Evolutionary conservation across 805 yeast genomes (phyloP), one percentile per base, ranked within the genome.

Genomic region (Wickerhamomyces pijperi): DNA sequence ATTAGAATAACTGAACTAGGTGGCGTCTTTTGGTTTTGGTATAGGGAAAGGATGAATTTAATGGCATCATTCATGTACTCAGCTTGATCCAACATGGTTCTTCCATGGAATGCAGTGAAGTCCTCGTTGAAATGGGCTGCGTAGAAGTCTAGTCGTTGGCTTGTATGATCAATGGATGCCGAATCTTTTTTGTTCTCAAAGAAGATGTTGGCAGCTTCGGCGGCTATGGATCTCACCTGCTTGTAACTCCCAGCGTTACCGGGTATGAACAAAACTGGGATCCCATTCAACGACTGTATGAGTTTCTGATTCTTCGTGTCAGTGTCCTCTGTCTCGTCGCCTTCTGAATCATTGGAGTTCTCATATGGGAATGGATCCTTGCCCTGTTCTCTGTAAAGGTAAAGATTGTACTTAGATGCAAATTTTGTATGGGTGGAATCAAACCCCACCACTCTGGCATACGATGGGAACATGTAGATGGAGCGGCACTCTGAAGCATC

Each of bases 241-340:
- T 76, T 74, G 57, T 76, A 87, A 41, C 94, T 80, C 1, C 99
- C 99, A 0, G 98, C 98, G 55, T 94, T 92, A 1, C 99, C 99
- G 1, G 98, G 98, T 32, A 94, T 82, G 58, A 92, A 92, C 14
- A 92, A 62, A 2, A 86, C 87, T 0, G 99, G 99, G 2, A 83
- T 71, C 0, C 97, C 97, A 39, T 65, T 68, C 3, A 51, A 39
- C 1, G 39, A 36, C 5, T 35, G 16, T 16, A 72, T 31, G 13
- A 31, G 33, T 15, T 31, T 31, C 5, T 13, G 18, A 12, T 31
- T 31, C 19, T 31, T 31, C 5, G 12, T 7, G 8, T 31, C 33
- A 5, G 19, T 31, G 19, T 31, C 33, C 14, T 31, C 33, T 14
- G 12, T 15, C 6, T 12, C 6, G 13, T 31, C 19, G 5, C 19